Evolutionary conservation across 2,329 filamentous ascomycete species (phyloP).

Genomic region (Cordyceps cicadae): DNA sequence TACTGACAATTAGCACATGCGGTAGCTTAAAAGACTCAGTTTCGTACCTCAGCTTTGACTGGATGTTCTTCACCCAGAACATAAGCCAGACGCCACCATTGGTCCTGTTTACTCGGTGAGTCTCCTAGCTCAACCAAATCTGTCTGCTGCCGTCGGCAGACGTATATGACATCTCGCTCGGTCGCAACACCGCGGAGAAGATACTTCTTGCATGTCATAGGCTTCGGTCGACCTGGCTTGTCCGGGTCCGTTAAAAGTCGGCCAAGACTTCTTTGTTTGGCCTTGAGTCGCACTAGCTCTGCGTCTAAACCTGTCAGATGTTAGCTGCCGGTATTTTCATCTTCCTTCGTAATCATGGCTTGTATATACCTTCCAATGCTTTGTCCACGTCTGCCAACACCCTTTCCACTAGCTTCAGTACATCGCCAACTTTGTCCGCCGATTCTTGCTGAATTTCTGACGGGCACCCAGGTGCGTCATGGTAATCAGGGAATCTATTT

Average conservation of each 20-base stretch:
- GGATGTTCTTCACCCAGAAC: conserved; percentile 28
- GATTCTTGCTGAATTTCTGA: conserved; percentile 25
- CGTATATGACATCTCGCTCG: conserved; percentile 38
- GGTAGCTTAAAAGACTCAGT: not conserved
- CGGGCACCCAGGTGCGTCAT: conserved; percentile 29
- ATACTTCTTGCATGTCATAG: conserved; percentile 38
- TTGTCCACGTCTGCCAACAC: conserved; percentile 27
- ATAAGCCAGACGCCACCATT: conserved; percentile 50
- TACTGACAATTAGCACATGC: conserved; percentile 21
- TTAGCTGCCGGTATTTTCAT: conserved; percentile 15
- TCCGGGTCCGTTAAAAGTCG: conserved; percentile 31
- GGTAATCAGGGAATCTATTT: conserved; percentile 30
- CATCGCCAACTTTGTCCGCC: conserved; percentile 24
- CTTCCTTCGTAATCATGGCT: not conserved
- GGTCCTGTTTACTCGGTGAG: conserved; percentile 28
- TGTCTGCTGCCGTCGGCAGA: conserved; percentile 36
- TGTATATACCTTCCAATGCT: conserved; percentile 26
- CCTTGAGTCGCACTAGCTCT: conserved; percentile 24
- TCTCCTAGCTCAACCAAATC: conserved; percentile 36
- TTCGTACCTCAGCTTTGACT: conserved; percentile 40
- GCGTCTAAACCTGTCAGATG: conserved; percentile 20
- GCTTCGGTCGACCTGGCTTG: conserved; percentile 27
- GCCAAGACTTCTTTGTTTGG: conserved; percentile 31
- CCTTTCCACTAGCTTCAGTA: conserved; percentile 25
- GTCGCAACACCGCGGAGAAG: conserved; percentile 44